Evolutionary conservation across 2,329 filamentous ascomycete species (phyloP).

Genomic region (Onygena corvina): DNA sequence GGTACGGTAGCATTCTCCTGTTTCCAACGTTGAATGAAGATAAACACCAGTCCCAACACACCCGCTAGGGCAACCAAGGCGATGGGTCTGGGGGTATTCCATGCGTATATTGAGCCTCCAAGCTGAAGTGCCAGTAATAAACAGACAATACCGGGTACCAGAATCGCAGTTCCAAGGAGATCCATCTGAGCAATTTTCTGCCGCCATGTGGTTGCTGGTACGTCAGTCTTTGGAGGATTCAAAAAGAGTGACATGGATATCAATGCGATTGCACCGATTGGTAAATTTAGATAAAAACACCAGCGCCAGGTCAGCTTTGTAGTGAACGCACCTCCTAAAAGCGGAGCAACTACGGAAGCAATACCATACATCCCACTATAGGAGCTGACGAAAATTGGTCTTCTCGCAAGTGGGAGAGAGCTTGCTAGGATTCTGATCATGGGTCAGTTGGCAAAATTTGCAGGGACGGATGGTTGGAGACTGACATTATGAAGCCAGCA

Average conservation of each 20-base stretch:
- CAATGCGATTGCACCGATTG: conserved; percentile 30
- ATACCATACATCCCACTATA: conserved; percentile 13
- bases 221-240: conserved; percentile 8
- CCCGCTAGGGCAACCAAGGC: conserved; percentile 16
- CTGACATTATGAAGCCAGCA: conserved; percentile 27
- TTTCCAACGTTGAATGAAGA: conserved; percentile 12
- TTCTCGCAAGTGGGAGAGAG: conserved; percentile 7
- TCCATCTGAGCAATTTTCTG: conserved; percentile 8
- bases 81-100: conserved; percentile 17
- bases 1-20: conserved; percentile 22
- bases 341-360: conserved; percentile 12
- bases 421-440: conserved; percentile 17
- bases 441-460: conserved; percentile 23
- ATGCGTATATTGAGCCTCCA: conserved; percentile 18
- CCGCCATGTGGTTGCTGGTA: conserved; percentile 8
- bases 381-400: conserved; percentile 12
- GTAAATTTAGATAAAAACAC: conserved; percentile 18
- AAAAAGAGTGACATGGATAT: conserved; percentile 19
- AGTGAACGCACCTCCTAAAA: conserved; percentile 14
- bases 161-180: conserved; percentile 28
- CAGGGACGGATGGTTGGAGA: conserved; percentile 9
- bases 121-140: conserved; percentile 21
- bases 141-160: conserved; percentile 32
- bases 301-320: conserved; percentile 12
- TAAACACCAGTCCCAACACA: conserved; percentile 16